Base-by-base conservation (phyloP, 257 asterid genomes). In the Vinca minor region DNA sequence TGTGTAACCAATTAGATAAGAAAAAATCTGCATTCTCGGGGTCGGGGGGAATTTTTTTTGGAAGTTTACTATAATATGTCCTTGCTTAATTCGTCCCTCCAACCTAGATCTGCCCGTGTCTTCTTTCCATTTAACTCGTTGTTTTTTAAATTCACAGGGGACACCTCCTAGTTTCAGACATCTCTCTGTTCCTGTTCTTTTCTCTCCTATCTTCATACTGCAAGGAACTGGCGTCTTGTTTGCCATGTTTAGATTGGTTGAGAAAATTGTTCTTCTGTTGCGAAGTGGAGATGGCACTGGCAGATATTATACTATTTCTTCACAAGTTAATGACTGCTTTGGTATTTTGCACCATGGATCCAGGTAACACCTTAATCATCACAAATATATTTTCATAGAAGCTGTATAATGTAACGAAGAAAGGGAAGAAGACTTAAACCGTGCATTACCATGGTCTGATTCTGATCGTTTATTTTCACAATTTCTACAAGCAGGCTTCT, bases 281-380 rank as follows among this genome's bases (percentile, higher is more conserved):
- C 81, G 80, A 66, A 86, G 81, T 80, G 95, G 85, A 64, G 92
- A 84, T 79, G 76, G 69, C 29, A 77, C 78, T 20, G 90, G 92
- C 75, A 60, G 77, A 69, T 86, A 84, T 74, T 85, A 83, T 77
- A 71, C 67, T 17, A 74, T 78, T 74, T 81, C 89, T 77, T 83
- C 96, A 41, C 80, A 83, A 76, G 70, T 90, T 64, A 76, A 73
- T 44, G 96, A 87, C 67, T 84, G 81, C 83, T 87, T 89, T 82
- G 84, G 67, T 59, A 87, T 93, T 79, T 72, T 89, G 78, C 92
- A 87, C 76, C 96, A 79, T 74, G 99, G 99, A 57, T 89, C 99
- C 71, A 81, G 99, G 97, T 89, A 79, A 76, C 66, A 62, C 52
- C 67, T 56, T 53, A 25, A 46, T 35, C 34, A 18, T 60, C 8